phyloP scores from a whole-genome alignment of 345 rosid species.

The Microthlaspi erraticum region DNA sequence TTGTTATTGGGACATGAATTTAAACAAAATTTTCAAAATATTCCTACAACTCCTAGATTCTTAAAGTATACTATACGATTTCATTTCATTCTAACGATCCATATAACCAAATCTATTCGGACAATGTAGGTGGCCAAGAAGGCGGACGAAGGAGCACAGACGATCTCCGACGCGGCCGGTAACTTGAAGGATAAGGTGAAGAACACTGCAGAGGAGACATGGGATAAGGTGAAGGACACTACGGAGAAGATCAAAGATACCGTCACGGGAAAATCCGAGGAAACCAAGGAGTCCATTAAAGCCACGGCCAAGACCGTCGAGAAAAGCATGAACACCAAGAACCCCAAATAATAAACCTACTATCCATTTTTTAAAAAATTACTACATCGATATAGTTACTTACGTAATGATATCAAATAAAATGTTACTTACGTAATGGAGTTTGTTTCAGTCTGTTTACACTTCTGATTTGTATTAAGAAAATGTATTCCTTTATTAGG shows the following conservation, averaged over 20 bases:
- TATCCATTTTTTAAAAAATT: too few relatives aligned
- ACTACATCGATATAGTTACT: too few relatives aligned
- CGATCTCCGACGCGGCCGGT: slow-evolving; percentile 18
- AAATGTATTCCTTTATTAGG: slow-evolving; percentile 12
- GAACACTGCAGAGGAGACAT: slow-evolving; percentile 42
- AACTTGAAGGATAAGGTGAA: slow-evolving; percentile 47
- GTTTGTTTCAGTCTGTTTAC: slow-evolving; percentile 28
- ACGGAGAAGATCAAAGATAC: slow-evolving; percentile 47
- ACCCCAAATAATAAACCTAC: slow-evolving; percentile 31
- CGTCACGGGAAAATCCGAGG: slow-evolving; percentile 39
- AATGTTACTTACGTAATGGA: slow-evolving; percentile 19
- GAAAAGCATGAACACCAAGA: slow-evolving; percentile 49
- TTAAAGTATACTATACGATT: too few relatives aligned
- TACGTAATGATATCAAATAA: slow-evolving; percentile 26
- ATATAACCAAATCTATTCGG: background rate
- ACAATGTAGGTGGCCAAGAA: slow-evolving; percentile 34
- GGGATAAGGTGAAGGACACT: slow-evolving; percentile 47
- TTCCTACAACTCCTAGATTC: too few relatives aligned
- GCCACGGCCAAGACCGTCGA: slow-evolving; percentile 43
- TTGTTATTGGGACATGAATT: too few relatives aligned
- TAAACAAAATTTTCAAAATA: too few relatives aligned
- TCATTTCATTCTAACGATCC: background rate
- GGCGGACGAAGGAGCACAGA: slow-evolving; percentile 42
- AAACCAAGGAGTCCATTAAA: slow-evolving; percentile 45
- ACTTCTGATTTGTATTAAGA: slow-evolving; percentile 29